Percentiles rank a stretch among this genome's conserved stretches.
phyloP scores from a whole-genome alignment of 1,284 basidiomycete species.

The Neolentinus lepideus region DNA sequence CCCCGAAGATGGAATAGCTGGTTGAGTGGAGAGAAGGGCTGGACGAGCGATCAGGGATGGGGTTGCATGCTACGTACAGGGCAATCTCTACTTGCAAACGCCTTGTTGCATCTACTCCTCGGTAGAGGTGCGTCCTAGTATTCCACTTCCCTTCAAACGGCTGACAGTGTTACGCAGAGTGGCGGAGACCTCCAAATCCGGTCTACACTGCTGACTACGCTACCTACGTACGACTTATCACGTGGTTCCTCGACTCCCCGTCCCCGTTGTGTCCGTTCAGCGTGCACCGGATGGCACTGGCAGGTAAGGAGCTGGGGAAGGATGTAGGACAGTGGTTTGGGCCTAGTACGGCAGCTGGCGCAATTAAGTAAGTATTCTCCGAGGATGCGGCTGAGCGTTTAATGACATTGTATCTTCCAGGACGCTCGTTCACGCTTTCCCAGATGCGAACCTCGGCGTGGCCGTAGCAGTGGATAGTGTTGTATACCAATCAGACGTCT shows the following conservation, averaged over 20 bases:
- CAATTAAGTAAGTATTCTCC: slow-evolving; percentile 64
- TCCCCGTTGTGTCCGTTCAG: slow-evolving; percentile 88
- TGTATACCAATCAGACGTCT: slow-evolving; percentile 84
- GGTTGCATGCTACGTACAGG: slow-evolving; percentile 97
- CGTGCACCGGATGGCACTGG: slow-evolving; percentile 92
- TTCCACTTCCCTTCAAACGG: slow-evolving; percentile 5
- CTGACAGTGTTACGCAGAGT: slow-evolving; percentile 44
- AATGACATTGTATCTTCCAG: slow-evolving; percentile 26
- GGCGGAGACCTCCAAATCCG: slow-evolving; percentile 66
- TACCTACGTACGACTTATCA: slow-evolving; percentile 82
- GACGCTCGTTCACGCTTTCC: slow-evolving; percentile 74
- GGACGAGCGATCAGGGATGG: slow-evolving; percentile 95
- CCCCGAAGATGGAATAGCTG: slow-evolving; percentile 41
- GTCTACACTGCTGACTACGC: slow-evolving; percentile 54
- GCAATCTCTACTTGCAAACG: slow-evolving; percentile 88
- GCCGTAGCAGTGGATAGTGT: slow-evolving; percentile 79
- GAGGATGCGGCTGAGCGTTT: background rate
- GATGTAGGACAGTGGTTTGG: slow-evolving; percentile 98
- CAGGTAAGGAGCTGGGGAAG: slow-evolving; percentile 92
- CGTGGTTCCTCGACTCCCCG: slow-evolving; percentile 94
- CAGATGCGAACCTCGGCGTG: slow-evolving; percentile 78
- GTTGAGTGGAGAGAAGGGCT: slow-evolving; percentile 60
- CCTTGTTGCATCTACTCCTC: slow-evolving; percentile 77
- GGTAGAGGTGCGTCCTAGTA: slow-evolving; percentile 64
- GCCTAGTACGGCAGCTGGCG: slow-evolving; percentile 93